Conservation (phyloP, 148 eudicot species). For the Pouteria glomerata region DNA sequence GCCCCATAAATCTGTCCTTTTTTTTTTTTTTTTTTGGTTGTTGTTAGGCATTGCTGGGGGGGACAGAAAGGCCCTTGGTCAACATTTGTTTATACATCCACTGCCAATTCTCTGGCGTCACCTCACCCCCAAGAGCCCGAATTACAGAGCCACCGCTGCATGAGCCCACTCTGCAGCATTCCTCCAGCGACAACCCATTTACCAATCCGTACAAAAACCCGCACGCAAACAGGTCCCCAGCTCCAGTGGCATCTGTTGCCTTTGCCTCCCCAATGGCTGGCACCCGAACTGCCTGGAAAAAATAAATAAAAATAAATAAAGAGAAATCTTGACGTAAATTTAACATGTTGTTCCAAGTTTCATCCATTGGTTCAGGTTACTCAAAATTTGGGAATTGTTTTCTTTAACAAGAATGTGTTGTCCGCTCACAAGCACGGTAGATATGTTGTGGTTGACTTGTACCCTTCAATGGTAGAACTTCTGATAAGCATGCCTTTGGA, state of each 20-base stretch:
- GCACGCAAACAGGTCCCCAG: slow-evolving; percentile 94
- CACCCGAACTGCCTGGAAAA: slow-evolving; percentile 53
- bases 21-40: no score
- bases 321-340: not conserved
- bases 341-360: not conserved
- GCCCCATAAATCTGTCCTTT: no score
- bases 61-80: slow-evolving; percentile 63
- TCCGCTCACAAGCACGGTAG: no score
- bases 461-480: no score
- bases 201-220: slow-evolving; percentile 90
- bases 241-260: slow-evolving; percentile 86
- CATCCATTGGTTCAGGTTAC: not conserved
- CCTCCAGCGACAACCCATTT: slow-evolving; percentile 73
- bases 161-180: slow-evolving; percentile 83
- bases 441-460: no score
- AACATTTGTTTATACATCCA: slow-evolving; percentile 97
- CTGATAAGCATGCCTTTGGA: not conserved
- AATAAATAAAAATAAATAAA: not conserved
- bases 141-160: slow-evolving; percentile 96
- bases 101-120: slow-evolving; percentile 76
- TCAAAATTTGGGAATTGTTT: no score
- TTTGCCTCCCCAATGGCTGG: slow-evolving; percentile 78
- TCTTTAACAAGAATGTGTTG: no score
- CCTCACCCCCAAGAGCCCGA: slow-evolving; percentile 88
- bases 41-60: slow-evolving; percentile 46